phyloP scores from a whole-genome alignment of 805 yeast species.

The Candida peoriensis region DNA sequence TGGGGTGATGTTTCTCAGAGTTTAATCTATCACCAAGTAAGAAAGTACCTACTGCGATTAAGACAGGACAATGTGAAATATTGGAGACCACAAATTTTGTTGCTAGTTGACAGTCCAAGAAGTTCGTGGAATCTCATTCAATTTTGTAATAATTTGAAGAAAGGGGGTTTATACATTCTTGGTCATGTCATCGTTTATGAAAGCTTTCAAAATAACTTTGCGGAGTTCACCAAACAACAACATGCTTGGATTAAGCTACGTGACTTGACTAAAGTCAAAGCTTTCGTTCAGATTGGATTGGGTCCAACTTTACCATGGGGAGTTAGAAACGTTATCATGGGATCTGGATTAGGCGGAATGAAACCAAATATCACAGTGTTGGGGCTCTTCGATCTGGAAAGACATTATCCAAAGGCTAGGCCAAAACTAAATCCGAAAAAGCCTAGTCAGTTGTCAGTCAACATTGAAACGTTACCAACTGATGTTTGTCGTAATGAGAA shows the following conservation, averaged over 20 bases:
- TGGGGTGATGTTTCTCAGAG: constrained; percentile 99
- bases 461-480: constrained; percentile 59
- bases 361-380: constrained; percentile 90
- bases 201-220: constrained; percentile 57
- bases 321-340: constrained; percentile 82
- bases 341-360: constrained; percentile 99
- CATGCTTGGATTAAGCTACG: constrained; percentile 81
- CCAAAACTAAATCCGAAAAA: constrained; percentile 5
- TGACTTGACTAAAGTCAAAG: constrained; percentile 75
- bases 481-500: constrained; percentile 70
- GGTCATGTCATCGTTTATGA: constrained; percentile 84
- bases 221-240: constrained; percentile 67
- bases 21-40: constrained; percentile 90
- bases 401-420: constrained; percentile 21
- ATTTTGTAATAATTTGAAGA: constrained; percentile 90
- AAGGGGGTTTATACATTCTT: constrained; percentile 87
- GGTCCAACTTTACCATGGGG: constrained; percentile 94
- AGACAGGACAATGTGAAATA: constrained; percentile 93
- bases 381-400: constrained; percentile 73
- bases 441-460: constrained; percentile 20
- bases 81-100: constrained; percentile 94
- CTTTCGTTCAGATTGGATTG: constrained; percentile 87
- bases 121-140: constrained; percentile 88
- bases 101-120: constrained; percentile 87
- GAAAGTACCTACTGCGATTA: constrained; percentile 79